Evolutionary conservation across 2,329 filamentous ascomycete species (phyloP), one percentile per base, ranked within the genome.

Genomic region (Aschersonia sp.): DNA sequence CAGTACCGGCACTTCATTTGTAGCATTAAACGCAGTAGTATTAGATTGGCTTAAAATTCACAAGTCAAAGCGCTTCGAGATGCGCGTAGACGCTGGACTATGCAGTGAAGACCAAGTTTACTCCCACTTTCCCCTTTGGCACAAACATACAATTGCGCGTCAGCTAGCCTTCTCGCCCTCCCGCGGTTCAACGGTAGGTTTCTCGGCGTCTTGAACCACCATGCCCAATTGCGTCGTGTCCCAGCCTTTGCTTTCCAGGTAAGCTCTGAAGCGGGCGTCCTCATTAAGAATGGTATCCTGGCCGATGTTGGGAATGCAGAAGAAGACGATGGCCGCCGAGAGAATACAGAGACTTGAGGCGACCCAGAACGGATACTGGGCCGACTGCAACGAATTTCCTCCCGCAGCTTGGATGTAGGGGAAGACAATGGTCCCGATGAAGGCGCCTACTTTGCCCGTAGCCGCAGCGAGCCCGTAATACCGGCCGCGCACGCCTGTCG

Each of bases 341-440:
- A 95, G 69, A n/a, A 94, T 64, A 55, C 85, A 90, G 46, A 95
- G 64, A 29, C 76, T 70, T 41, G 81, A 83, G 1, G 81, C 82
- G 14, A 96, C 86, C 63, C 81, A 95, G 67, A 95, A 96, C 0
- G 88, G 88, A 55, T 94, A 87, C 60, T 94, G 87, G 0, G 86
- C 86, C 5, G 73, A 71, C 14, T 76, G 72, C 14, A 75, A 65
- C 0, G 65, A 64, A 46, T 73, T 68, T 47, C 69, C 58, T 0
- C 72, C 72, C 7, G 76, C 79, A 0, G 76, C 79, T 0, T 48
- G 46, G 37, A 50, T 50, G 32, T 50, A 50, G 5, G 83, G 82
- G 59, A 92, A 87, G 7, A 92, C 80, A 56, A 85, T 90, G 1
- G 83, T 87, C 6, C 89, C 89, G 6, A 94, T 79, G 55, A 95